Evolutionary conservation across 371 early-diverging fungal species (phyloP).

Genomic region (Dinochytrium kinnereticum): DNA sequence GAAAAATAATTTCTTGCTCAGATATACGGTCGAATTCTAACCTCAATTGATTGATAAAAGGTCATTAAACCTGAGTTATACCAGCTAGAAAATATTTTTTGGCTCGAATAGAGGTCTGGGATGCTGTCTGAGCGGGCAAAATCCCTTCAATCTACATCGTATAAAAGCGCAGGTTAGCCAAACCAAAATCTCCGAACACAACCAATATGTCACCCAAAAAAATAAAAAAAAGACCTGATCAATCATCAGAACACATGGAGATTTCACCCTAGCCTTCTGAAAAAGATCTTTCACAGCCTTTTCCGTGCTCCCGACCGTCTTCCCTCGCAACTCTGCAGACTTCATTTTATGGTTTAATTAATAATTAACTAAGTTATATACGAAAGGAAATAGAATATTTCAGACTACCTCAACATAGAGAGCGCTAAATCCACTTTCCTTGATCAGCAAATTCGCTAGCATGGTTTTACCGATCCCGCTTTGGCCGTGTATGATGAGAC

Average conservation of each 20-base stretch:
- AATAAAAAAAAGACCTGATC: not conserved
- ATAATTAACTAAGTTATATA: not conserved
- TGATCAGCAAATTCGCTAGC: not conserved
- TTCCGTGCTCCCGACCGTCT: conserved; percentile 8
- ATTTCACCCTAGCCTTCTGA: not conserved
- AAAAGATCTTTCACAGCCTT: not conserved
- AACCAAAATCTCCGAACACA: too few relatives aligned
- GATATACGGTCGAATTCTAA: not conserved
- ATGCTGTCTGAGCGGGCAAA: not conserved
- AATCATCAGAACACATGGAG: not conserved
- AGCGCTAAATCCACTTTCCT: not conserved
- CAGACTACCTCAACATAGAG: not conserved
- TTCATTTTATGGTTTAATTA: not conserved
- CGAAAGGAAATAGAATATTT: too few relatives aligned
- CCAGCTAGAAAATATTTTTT: not conserved
- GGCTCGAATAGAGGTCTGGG: not conserved
- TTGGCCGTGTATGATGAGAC: not conserved
- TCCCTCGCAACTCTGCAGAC: not conserved
- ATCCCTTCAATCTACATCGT: not conserved
- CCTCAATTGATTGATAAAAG: not conserved
- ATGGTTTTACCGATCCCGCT: conserved; percentile 3
- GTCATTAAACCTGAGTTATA: not conserved
- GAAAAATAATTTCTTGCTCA: not conserved
- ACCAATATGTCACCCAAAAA: too few relatives aligned
- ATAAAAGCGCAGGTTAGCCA: not conserved